phyloP scores from a whole-genome alignment of 2,329 filamentous ascomycete genomes.

The Samsoniella hepiali region DNA sequence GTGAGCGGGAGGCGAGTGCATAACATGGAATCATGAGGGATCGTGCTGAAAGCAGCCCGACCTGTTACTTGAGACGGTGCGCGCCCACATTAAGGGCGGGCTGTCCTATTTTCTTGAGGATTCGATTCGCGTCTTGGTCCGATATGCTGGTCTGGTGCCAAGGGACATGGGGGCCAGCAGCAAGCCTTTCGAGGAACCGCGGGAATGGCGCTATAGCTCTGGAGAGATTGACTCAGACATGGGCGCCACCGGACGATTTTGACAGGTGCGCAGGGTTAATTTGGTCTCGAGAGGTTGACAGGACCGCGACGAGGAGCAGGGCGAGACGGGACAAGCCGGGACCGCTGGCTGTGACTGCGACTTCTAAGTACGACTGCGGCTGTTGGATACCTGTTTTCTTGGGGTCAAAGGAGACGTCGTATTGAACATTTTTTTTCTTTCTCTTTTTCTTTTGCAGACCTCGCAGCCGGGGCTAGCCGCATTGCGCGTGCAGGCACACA shows the following conservation, averaged over 20 bases:
- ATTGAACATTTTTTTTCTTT: neutral
- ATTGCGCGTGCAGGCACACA: slow-evolving; percentile 2
- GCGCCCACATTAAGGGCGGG: slow-evolving; percentile 7
- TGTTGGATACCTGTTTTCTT: neutral
- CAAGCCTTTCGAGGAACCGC: slow-evolving; percentile 8
- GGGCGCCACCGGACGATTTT: slow-evolving; percentile 18
- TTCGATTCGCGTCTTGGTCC: slow-evolving; percentile 14
- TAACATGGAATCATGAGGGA: slow-evolving; percentile 3
- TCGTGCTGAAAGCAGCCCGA: slow-evolving; percentile 2
- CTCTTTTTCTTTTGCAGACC: neutral
- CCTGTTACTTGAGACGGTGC: slow-evolving; percentile 2
- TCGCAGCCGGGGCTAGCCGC: slow-evolving; percentile 10
- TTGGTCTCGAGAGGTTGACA: neutral
- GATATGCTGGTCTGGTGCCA: slow-evolving; percentile 13
- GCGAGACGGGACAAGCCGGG: neutral
- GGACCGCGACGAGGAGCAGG: neutral
- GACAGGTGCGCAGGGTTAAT: slow-evolving; percentile 14
- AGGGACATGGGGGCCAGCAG: slow-evolving; percentile 1
- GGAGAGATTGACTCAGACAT: slow-evolving; percentile 19
- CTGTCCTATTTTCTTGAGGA: neutral
- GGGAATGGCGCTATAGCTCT: slow-evolving; percentile 17
- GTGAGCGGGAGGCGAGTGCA: slow-evolving; percentile 3
- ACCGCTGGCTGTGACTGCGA: neutral
- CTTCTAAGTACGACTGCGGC: neutral
- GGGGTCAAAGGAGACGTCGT: neutral